Base-by-base conservation (phyloP, 1,139 yeast genomes). In the Kurtzmaniella natalensis region DNA sequence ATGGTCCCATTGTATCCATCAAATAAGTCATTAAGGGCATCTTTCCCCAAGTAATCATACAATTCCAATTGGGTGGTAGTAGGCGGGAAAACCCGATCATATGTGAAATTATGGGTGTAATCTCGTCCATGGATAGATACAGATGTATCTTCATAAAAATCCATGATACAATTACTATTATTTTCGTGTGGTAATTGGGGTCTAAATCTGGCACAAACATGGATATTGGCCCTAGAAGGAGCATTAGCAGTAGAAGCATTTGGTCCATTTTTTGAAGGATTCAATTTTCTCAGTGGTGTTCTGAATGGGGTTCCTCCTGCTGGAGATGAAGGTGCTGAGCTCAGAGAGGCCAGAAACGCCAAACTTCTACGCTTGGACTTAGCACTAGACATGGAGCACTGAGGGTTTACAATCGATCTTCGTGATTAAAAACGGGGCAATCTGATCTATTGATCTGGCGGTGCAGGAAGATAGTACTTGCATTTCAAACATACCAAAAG, bases 1-100 rank as follows among this genome's bases (percentile, higher is more conserved):
- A 88, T 81, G 0, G 95, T 80, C 15, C 94, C 92, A 54, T 88
- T 86, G 51, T 83, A 86, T 0, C 96, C 96, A 27, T 72, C 68
- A 42, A 86, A 69, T 25, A 86, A 65, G 44, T 82, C 92, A 31
- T 78, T 81, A 3, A 81, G 81, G 3, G 77, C 77, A 29, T 69
- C 75, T 30, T 60, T 53, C 11, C 82, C 70, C 2, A 86, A 72
- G 48, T 70, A 76, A 7, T 78, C 70, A 50, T 79, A 85, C 3
- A 88, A 61, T 8, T 80, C 80, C n/a, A 50, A 45, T 49, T 83
- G 95, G 1, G 69, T 48, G 3, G 78, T 43, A 1, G 53, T 50
- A 2, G 68, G 62, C 21, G 61, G 70, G 47, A 84, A 84, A 1
- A 85, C 80, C 25, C 76, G 59, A 53, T 87, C 95, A 53, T 78